Conservation (phyloP, 2,329 filamentous ascomycete species). For the Pseudocercospora eumusae region DNA sequence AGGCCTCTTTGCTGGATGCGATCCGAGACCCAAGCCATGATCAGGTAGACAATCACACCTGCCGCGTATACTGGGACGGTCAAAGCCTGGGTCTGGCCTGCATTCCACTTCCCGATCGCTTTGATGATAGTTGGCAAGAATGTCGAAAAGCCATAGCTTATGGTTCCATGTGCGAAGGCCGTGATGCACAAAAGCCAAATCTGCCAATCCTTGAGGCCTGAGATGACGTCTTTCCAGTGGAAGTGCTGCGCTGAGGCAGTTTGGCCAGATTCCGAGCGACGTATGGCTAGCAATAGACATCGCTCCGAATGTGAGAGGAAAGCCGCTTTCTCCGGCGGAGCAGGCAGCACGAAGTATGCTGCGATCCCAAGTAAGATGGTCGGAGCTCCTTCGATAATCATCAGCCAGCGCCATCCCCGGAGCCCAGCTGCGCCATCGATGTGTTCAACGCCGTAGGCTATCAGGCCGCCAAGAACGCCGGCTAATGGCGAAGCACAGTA, state of each 20-base stretch:
- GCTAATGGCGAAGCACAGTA: conserved; percentile 70
- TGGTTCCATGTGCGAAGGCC: conserved; percentile 63
- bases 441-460: conserved; percentile 71
- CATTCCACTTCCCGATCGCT: conserved; percentile 52
- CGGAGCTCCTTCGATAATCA: conserved; percentile 61
- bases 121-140: conserved; percentile 60
- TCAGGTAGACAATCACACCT: conserved; percentile 51
- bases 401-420: conserved; percentile 68
- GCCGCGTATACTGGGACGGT: conserved; percentile 60
- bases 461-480: conserved; percentile 68
- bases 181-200: conserved; percentile 69
- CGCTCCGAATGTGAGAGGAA: conserved; percentile 62
- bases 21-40: conserved; percentile 52
- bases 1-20: conserved; percentile 33
- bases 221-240: conserved; percentile 63
- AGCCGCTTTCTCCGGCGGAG: conserved; percentile 63
- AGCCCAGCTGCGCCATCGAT: conserved; percentile 54
- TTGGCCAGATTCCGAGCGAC: conserved; percentile 52
- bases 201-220: conserved; percentile 72
- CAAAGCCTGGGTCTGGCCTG: conserved; percentile 55
- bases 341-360: conserved; percentile 60
- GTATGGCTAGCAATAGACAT: conserved; percentile 55
- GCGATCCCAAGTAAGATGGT: conserved; percentile 58
- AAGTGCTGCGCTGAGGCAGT: conserved; percentile 47
- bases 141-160: conserved; percentile 59